Percentiles rank a stretch among this genome's conserved stretches.
phyloP scores from a whole-genome alignment of 2,329 filamentous ascomycete genomes.

The Bipolaris oryzae region DNA sequence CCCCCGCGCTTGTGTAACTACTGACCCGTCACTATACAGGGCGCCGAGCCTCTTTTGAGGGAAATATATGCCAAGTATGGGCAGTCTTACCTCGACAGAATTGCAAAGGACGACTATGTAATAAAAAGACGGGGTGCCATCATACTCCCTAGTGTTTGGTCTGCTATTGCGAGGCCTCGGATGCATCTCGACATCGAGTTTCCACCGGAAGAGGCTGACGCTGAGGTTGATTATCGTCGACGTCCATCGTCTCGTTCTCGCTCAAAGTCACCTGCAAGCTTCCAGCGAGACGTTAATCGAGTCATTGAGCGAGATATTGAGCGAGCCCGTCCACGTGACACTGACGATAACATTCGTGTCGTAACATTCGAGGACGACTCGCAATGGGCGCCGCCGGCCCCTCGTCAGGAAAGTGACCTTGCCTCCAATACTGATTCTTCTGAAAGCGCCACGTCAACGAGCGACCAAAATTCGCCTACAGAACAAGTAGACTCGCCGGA shows the following conservation, averaged over 20 bases:
- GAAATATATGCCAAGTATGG: slow-evolving; percentile 17
- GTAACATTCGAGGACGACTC: neutral
- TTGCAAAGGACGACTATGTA: slow-evolving; percentile 22
- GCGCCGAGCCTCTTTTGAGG: slow-evolving; percentile 15
- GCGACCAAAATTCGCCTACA: neutral
- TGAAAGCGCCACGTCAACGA: neutral
- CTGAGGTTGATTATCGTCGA: neutral
- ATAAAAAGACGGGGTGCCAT: slow-evolving; percentile 17
- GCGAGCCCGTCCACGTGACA: neutral
- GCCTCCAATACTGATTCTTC: neutral
- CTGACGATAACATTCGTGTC: neutral
- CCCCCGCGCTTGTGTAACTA: neutral
- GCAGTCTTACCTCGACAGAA: slow-evolving; percentile 4
- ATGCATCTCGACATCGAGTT: slow-evolving; percentile 13
- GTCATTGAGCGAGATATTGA: neutral
- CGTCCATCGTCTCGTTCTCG: neutral
- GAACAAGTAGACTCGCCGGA: neutral
- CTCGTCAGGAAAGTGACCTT: neutral
- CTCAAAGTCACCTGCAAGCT: neutral
- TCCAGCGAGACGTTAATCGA: neutral
- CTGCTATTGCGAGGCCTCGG: slow-evolving; percentile 15
- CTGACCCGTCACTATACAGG: slow-evolving; percentile 8
- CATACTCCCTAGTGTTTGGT: slow-evolving; percentile 31
- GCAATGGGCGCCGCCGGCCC: neutral
- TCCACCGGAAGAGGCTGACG: neutral